Percentiles rank a stretch among this genome's conserved stretches.
phyloP scores from a whole-genome alignment of 2,329 filamentous ascomycete genomes.

The Sordariomycetes sp. region DNA sequence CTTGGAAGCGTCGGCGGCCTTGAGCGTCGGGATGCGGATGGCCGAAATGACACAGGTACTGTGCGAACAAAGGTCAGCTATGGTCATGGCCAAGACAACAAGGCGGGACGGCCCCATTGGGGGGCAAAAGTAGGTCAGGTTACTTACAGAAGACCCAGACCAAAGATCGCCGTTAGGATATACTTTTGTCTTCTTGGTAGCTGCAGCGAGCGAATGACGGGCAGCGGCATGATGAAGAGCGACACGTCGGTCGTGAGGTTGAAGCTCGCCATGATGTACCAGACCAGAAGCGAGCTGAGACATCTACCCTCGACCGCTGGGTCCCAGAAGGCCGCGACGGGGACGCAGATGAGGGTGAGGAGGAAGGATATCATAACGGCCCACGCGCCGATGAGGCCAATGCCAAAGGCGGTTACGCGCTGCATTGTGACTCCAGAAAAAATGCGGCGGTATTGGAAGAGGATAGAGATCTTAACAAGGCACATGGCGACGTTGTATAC shows the following conservation, averaged over 20 bases:
- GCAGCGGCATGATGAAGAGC: slow-evolving; percentile 14
- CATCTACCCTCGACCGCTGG: slow-evolving; percentile 10
- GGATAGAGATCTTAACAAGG: slow-evolving; percentile 21
- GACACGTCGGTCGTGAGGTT: slow-evolving; percentile 14
- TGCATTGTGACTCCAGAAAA: slow-evolving; percentile 15
- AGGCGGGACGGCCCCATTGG: too few relatives aligned
- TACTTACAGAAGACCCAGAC: slow-evolving; percentile 15
- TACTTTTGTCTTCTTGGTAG: slow-evolving; percentile 11
- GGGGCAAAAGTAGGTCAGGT: neutral
- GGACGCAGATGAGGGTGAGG: slow-evolving; percentile 15
- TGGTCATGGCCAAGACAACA: neutral
- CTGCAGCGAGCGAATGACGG: slow-evolving; percentile 11
- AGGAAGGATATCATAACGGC: slow-evolving; percentile 14
- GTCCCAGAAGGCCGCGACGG: slow-evolving; percentile 14
- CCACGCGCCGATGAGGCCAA: slow-evolving; percentile 15
- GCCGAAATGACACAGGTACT: slow-evolving; percentile 15
- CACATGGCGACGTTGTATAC: slow-evolving; percentile 19
- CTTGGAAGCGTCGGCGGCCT: slow-evolving; percentile 9
- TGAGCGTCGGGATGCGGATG: slow-evolving; percentile 16
- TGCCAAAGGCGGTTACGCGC: slow-evolving; percentile 10
- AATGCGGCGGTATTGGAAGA: slow-evolving; percentile 24
- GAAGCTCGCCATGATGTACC: slow-evolving; percentile 14
- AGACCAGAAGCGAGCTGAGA: slow-evolving; percentile 13
- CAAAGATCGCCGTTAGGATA: slow-evolving; percentile 11
- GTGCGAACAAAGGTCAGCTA: neutral